Evolutionary conservation across 352 stramenopile genomes (phyloP).

Genomic region (Detonula confervacea): DNA sequence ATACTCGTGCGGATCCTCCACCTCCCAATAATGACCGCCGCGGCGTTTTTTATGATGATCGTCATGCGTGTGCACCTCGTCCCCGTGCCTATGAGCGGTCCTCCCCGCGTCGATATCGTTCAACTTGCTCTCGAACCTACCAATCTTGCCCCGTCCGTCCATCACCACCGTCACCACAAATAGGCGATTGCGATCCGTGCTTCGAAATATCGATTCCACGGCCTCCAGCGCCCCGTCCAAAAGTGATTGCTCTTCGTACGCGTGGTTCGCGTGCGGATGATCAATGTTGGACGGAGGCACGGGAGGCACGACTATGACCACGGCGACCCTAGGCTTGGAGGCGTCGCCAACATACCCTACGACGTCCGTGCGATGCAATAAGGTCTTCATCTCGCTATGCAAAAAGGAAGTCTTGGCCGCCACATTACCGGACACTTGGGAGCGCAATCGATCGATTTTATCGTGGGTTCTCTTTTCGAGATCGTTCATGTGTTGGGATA

Average conservation of each 20-base stretch:
- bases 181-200: constrained; percentile 71
- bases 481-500: background rate
- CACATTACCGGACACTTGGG: constrained; percentile 8
- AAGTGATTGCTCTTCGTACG: background rate
- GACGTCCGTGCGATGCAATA: constrained; percentile 68
- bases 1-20: too few relatives aligned
- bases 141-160: constrained; percentile 42
- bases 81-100: constrained; percentile 67
- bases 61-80: constrained; percentile 51
- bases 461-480: background rate
- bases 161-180: constrained; percentile 71
- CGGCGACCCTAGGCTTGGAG: constrained; percentile 61
- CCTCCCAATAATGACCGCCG: too few relatives aligned
- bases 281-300: background rate
- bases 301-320: constrained; percentile 57
- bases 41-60: constrained; percentile 9
- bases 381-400: constrained; percentile 18
- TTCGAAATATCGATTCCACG: constrained; percentile 42
- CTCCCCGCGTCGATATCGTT: constrained; percentile 61
- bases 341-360: constrained; percentile 76
- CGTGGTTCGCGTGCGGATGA: too few relatives aligned
- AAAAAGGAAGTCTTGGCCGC: constrained; percentile 16
- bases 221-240: constrained; percentile 12
- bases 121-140: constrained; percentile 41
- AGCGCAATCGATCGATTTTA: constrained; percentile 25